phyloP scores from a whole-genome alignment of 2,329 filamentous ascomycete species.

The Fusarium cicatricum region DNA sequence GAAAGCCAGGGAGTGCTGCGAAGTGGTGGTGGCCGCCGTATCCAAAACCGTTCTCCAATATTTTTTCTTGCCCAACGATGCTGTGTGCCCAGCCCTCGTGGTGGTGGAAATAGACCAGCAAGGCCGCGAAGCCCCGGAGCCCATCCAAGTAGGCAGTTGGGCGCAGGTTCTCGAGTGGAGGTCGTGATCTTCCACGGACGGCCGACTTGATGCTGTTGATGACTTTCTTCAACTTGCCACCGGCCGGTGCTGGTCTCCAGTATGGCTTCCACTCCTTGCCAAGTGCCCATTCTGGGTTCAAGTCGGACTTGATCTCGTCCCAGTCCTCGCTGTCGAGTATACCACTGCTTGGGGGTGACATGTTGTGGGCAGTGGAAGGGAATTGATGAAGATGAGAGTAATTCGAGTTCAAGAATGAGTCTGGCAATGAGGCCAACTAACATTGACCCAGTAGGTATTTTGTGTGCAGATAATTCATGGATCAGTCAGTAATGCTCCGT shows the following conservation, averaged over 20 bases:
- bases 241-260: conserved; percentile 42
- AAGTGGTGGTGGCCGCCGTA: conserved; percentile 59
- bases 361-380: conserved; percentile 24
- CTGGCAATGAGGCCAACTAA: not conserved
- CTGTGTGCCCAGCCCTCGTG: conserved; percentile 66
- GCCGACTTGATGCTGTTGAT: conserved; percentile 16
- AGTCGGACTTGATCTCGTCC: conserved; percentile 43
- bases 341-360: conserved; percentile 44
- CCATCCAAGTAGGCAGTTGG: conserved; percentile 69
- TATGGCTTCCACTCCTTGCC: conserved; percentile 36
- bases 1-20: conserved; percentile 62
- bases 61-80: conserved; percentile 44
- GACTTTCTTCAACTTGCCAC: conserved; percentile 14
- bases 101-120: conserved; percentile 71
- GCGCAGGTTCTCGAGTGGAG: conserved; percentile 45
- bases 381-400: not conserved
- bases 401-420: not conserved
- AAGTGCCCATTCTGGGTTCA: conserved; percentile 31
- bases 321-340: conserved; percentile 47
- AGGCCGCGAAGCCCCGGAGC: conserved; percentile 70
- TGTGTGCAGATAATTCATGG: not conserved
- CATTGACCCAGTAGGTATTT: conserved; percentile 2
- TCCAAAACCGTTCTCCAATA: conserved; percentile 63
- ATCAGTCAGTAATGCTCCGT: no score
- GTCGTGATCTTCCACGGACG: conserved; percentile 24